A percentile compares a stretch with the other conserved stretches of the same genome.
These are phyloP conservation scores for Chenopodium formosanum DNA, from an alignment of 148 eudicot genomes.

Conservation along the genomic window DNA sequence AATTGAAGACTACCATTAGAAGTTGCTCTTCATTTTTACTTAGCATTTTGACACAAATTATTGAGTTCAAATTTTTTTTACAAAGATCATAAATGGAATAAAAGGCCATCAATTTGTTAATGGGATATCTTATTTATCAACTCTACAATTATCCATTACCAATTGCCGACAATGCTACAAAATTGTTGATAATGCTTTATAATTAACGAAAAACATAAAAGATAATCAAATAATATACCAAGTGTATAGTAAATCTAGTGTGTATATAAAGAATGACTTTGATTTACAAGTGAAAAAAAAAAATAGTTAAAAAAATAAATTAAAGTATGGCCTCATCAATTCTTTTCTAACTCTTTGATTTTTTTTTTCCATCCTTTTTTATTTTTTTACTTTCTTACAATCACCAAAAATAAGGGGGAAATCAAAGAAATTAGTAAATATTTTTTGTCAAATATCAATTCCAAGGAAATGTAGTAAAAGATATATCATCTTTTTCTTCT, in stretches of 20 bases:
- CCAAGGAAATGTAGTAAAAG: neutral
- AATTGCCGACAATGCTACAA: too few species aligned
- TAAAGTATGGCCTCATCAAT: neutral
- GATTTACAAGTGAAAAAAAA: slow-evolving; percentile 7
- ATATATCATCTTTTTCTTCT: neutral
- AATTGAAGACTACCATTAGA: too few species aligned
- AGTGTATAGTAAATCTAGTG: neutral
- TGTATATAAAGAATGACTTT: slow-evolving; percentile 9
- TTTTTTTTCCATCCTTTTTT: too few species aligned
- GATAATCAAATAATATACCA: too few species aligned
- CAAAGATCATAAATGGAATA: too few species aligned
- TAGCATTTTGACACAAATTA: too few species aligned
- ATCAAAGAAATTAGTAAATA: slow-evolving; percentile 6
- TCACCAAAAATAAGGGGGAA: neutral
- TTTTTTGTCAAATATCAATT: slow-evolving; percentile 1
- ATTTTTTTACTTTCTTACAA: neutral
- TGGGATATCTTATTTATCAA: too few species aligned
- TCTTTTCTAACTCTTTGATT: neutral
- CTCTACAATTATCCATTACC: too few species aligned
- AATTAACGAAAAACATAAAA: neutral
- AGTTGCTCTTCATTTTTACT: too few species aligned
- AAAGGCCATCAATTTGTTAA: too few species aligned
- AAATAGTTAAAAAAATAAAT: neutral
- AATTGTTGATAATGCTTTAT: neutral
- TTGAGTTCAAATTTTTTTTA: too few species aligned